phyloP scores from a whole-genome alignment of 768 basidiomycete species.

The Rickenella mellea region DNA sequence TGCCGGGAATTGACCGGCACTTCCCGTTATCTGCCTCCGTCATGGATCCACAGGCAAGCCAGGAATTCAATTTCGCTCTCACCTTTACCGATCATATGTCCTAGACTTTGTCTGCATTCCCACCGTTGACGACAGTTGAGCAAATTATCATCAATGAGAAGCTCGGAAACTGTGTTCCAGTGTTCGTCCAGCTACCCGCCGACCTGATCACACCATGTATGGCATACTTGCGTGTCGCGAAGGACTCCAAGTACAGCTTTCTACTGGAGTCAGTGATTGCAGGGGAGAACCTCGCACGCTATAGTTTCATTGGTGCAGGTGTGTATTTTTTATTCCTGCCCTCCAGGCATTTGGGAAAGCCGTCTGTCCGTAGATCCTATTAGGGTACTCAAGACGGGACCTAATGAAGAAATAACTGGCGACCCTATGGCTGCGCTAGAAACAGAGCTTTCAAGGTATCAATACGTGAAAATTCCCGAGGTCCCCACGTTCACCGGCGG shows the following conservation, averaged over 20 bases:
- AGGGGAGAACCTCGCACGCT: constrained; percentile 86
- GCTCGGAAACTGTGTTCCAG: constrained; percentile 84
- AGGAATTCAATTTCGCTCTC: background rate
- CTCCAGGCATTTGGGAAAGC: background rate
- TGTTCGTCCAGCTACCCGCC: constrained; percentile 88
- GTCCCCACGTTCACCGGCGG: constrained; percentile 94
- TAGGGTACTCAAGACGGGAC: constrained; percentile 85
- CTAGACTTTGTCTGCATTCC: constrained; percentile 60
- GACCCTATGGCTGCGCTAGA: constrained; percentile 84
- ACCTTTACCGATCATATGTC: background rate
- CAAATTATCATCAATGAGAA: constrained; percentile 72
- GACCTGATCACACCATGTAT: constrained; percentile 96
- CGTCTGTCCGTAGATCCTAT: constrained; percentile 60
- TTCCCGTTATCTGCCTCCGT: background rate
- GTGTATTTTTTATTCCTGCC: constrained; percentile 13
- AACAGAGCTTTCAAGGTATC: constrained; percentile 76
- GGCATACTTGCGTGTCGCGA: constrained; percentile 88
- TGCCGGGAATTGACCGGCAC: constrained; percentile 2
- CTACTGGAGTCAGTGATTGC: constrained; percentile 87
- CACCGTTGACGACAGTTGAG: constrained; percentile 67
- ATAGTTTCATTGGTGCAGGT: constrained; percentile 96
- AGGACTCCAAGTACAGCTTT: constrained; percentile 91
- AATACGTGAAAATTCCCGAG: constrained; percentile 87
- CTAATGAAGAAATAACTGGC: constrained; percentile 70
- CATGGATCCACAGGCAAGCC: constrained; percentile 19